Conservation (phyloP, 768 basidiomycete species). For the Ramaria rubella region DNA sequence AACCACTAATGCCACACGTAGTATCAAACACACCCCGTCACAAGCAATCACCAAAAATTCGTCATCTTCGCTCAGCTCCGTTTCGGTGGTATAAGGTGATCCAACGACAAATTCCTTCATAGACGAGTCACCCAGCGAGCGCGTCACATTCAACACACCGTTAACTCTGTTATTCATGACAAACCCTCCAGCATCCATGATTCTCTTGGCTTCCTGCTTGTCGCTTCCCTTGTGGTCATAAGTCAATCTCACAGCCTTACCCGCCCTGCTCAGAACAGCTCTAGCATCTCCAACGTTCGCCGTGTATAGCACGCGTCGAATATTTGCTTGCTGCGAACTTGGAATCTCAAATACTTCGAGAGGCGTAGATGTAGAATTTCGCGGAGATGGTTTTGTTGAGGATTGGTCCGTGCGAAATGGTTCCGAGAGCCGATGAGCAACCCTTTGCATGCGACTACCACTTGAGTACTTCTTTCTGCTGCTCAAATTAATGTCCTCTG, state of each 20-base stretch:
- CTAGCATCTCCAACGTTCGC: constrained; percentile 97
- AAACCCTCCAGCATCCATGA: constrained; percentile 96
- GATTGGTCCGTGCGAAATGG: constrained; percentile 18
- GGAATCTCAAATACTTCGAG: constrained; percentile 28
- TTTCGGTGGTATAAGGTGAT: constrained; percentile 97
- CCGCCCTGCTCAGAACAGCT: constrained; percentile 85
- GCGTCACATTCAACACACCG: constrained; percentile 89
- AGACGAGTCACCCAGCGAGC: constrained; percentile 91
- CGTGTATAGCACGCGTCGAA: constrained; percentile 80
- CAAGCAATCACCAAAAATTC: constrained; percentile 95
- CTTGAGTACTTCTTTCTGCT: constrained; percentile 40
- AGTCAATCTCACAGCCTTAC: constrained; percentile 86
- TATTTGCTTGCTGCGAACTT: constrained; percentile 32
- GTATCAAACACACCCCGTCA: constrained; percentile 71
- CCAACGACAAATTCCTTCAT: constrained; percentile 99
- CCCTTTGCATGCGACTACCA: constrained; percentile 45
- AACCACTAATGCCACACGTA: constrained; percentile 1
- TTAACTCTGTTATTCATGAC: constrained; percentile 99
- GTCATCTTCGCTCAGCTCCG: constrained; percentile 81
- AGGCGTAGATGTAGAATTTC: constrained; percentile 28
- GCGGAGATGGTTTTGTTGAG: constrained; percentile 13
- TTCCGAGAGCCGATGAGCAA: constrained; percentile 35
- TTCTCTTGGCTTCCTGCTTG: constrained; percentile 94
- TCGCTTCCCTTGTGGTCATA: constrained; percentile 99
- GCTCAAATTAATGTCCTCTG: constrained; percentile 32